Conservation (phyloP, 495 filamentous ascomycete genomes). For the Xylaria cubensis region DNA sequence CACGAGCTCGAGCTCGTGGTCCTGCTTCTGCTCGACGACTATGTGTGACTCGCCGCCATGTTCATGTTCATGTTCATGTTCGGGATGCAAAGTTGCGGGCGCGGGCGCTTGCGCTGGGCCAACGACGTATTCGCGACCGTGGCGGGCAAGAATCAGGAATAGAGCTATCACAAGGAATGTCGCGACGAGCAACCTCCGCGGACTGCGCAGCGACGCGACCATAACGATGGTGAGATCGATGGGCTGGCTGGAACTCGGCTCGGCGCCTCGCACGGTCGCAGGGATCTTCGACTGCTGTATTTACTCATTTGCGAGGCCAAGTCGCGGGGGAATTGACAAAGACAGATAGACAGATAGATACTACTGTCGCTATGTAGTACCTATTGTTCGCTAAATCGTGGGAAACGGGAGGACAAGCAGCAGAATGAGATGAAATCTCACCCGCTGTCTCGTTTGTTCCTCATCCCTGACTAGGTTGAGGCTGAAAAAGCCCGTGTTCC, state of each 20-base stretch:
- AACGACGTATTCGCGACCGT: not conserved
- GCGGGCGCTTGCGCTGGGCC: not conserved
- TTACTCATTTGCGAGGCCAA: not conserved
- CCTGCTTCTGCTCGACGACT: constrained; percentile 13
- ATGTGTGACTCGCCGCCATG: not conserved
- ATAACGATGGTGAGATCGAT: constrained; percentile 8
- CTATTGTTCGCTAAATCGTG: not conserved
- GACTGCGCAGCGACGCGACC: constrained; percentile 15
- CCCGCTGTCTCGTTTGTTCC: not conserved
- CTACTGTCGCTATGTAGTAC: not conserved
- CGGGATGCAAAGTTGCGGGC: not conserved
- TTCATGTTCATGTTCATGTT: not conserved
- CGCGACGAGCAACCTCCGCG: constrained; percentile 17
- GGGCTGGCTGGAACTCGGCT: constrained; percentile 6
- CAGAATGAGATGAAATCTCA: not conserved
- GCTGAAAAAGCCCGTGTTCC: not conserved
- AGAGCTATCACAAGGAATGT: constrained; percentile 1
- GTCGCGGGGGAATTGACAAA: not conserved
- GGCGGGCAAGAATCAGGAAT: constrained; percentile 2
- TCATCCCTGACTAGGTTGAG: not conserved
- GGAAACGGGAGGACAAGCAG: not conserved
- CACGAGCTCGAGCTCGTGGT: constrained; percentile 42
- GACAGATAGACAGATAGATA: not conserved
- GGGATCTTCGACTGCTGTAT: not conserved
- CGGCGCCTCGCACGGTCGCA: constrained; percentile 17